Conservation (phyloP, 2,329 filamentous ascomycete species). For the Verticillium nonalfalfae region DNA sequence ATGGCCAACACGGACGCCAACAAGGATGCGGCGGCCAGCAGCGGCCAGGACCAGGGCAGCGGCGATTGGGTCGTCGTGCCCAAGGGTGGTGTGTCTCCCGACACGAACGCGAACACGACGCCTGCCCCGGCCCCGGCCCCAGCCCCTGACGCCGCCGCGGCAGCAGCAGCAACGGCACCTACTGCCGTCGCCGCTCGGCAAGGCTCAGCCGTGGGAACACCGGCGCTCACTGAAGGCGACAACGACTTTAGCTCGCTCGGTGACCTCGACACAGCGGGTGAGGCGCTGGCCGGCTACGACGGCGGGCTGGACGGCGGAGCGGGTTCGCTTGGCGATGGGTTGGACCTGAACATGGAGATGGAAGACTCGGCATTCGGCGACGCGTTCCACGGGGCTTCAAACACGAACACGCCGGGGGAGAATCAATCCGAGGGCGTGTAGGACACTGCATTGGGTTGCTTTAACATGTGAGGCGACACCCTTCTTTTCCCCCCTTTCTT, state of each 20-base stretch:
- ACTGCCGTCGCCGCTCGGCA: constrained; percentile 24
- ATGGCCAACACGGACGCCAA: constrained; percentile 47
- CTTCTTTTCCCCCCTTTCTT: background rate
- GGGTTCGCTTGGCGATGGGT: constrained; percentile 45
- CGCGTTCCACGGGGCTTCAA: constrained; percentile 63
- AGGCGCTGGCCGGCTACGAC: constrained; percentile 63
- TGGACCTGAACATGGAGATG: constrained; percentile 60
- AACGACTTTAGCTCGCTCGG: constrained; percentile 59
- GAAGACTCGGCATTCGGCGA: constrained; percentile 80
- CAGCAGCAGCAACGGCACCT: constrained; percentile 4
- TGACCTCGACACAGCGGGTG: constrained; percentile 64
- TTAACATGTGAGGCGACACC: background rate
- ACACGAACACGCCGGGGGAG: constrained; percentile 25
- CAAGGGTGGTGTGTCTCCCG: constrained; percentile 47
- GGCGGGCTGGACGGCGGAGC: constrained; percentile 35
- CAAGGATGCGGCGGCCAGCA: constrained; percentile 30
- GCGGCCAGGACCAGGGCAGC: constrained; percentile 38
- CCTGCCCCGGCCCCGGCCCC: constrained; percentile 14
- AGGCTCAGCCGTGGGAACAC: constrained; percentile 36
- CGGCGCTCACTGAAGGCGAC: constrained; percentile 35
- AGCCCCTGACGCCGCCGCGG: constrained; percentile 4
- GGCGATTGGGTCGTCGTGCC: constrained; percentile 72
- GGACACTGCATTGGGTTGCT: background rate
- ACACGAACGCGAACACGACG: constrained; percentile 18
- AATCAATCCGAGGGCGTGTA: constrained; percentile 12